Percentiles rank a stretch among this genome's conserved stretches.
Conservation (phyloP, 2,329 filamentous ascomycete genomes). For the Claviceps sorghi region DNA sequence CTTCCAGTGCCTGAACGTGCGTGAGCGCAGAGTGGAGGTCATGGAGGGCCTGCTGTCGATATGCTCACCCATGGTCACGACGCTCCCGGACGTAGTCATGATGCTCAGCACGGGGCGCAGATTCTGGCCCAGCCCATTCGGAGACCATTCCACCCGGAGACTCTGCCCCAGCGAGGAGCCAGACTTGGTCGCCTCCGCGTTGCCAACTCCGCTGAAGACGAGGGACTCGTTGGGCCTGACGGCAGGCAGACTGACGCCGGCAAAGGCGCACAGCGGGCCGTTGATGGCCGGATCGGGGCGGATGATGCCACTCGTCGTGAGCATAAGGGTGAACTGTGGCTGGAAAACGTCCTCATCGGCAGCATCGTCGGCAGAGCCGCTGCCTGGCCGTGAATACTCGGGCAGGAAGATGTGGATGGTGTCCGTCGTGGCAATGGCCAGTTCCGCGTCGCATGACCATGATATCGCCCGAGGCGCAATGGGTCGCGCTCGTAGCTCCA, state of each 20-base stretch:
- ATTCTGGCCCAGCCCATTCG: conserved; percentile 40
- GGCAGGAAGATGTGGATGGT: conserved; percentile 37
- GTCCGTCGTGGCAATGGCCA: conserved; percentile 43
- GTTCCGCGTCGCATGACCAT: conserved; percentile 44
- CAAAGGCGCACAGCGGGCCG: conserved; percentile 26
- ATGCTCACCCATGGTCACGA: conserved; percentile 38
- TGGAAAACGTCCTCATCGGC: conserved; percentile 15
- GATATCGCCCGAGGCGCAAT: conserved; percentile 28
- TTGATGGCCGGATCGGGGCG: conserved; percentile 30
- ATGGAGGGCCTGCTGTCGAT: conserved; percentile 16
- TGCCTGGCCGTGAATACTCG: conserved; percentile 20
- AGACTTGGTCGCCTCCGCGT: conserved; percentile 29
- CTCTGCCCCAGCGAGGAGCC: conserved; percentile 40
- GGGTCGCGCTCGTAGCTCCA: conserved; percentile 28
- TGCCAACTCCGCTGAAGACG: conserved; percentile 28
- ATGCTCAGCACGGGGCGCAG: conserved; percentile 35
- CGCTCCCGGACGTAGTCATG: conserved; percentile 33
- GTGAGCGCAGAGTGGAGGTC: conserved; percentile 18
- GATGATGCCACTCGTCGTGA: conserved; percentile 20
- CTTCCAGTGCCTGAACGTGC: conserved; percentile 34
- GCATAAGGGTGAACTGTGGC: conserved; percentile 20
- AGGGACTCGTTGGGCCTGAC: conserved; percentile 13
- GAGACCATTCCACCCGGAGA: conserved; percentile 42
- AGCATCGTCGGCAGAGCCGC: conserved; percentile 12
- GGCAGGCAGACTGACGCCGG: conserved; percentile 19